Evolutionary conservation across 805 yeast genomes (phyloP), one percentile per base, ranked within the genome.

Genomic region (Monosporozyma solicola): DNA sequence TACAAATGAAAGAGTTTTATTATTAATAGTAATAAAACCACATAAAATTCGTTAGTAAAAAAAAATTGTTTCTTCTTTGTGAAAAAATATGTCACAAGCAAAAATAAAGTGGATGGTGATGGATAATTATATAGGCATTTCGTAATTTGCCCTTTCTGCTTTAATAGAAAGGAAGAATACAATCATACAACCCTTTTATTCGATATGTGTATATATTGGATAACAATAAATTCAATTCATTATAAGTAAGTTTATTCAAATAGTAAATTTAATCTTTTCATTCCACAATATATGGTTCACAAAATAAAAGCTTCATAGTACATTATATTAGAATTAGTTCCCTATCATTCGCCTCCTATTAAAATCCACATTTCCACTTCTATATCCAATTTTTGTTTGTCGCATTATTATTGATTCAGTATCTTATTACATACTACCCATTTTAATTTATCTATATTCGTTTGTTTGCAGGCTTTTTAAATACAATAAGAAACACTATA

Each of bases 361-460:
- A 33, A 15, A 4, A 13, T 33, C 39, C n/a, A 15, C 39, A 33
- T 7, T 33, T 33, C 39, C 6, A 20, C 20, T 15, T 33, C 39
- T 11, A 13, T 33, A 13, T 7, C 15, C 25, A 39, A 39, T 39
- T 39, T 20, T 39, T 20, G 43, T 13, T 39, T 20, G 20, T 20
- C 20, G 20, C 20, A 20, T 11, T 6, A 24, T 43, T 43, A 5
- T 27, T 43, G 16, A 24, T 9, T 25, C 46, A 43, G 32, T 33
- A 46, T 46, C 39, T 33, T 31, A 11, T 41, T 55, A 83, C 88
- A 76, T 83, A 83, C 88, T 83, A 80, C 86, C 76, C 88, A 83
- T 83, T 76, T 72, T 81, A 74, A 71, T 73, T 39, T 39, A 39
- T 76, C 72, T 72, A 73, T 59, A 50, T 52, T 55, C 25, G 49